Base-by-base conservation (phyloP, 2,329 filamentous ascomycete species). In the Pseudogymnoascus sp. region DNA sequence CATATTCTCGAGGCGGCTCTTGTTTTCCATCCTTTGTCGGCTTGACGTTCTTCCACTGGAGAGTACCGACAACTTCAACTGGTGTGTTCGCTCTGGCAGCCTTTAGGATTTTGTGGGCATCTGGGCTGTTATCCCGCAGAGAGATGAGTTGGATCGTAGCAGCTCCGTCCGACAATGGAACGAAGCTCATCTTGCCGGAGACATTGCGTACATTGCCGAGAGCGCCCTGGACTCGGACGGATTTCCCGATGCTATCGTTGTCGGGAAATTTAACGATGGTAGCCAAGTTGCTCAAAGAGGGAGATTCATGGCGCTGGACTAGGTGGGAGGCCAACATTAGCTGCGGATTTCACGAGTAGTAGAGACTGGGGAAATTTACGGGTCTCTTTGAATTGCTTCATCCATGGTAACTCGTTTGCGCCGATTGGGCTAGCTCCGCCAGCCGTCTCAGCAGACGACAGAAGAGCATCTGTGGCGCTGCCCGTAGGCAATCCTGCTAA, bases 1-100 rank as follows among this genome's bases (percentile, higher is more conserved):
- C 88, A 65, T 85, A 39, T 23, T 25, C 60, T 16, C 10, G 34
- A 25, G 64, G 63, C 4, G 43, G 51, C 16, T 62, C 48, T 23
- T 36, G 48, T 41, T 54, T 61, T 13, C 36, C 28, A 61, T 39
- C 60, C 36, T 61, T 61, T 61, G 34, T 16, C 19, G 60, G 25
- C 28, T 57, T 57, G 64, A 13, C 36, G 62, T 25, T 41, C 34
- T 57, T 51, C 61, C 21, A 60, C 41, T 63, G 62, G 13, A 67
- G 31, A 21, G 36, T 51, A 1, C 67, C 66, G n/a, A 64, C 45
- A 6, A 68, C 34, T 54, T 66, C 64, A 13, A 67, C 43, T 4
- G 67, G 65, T 3, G 63, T 65, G 48, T 67, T 62, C 57, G 54
- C 21, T 21, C 62, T 67, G 14, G 63, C 13, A 34, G 28, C 51